phyloP scores from a whole-genome alignment of 768 basidiomycete genomes.

The Panaeolus cyanescens region DNA sequence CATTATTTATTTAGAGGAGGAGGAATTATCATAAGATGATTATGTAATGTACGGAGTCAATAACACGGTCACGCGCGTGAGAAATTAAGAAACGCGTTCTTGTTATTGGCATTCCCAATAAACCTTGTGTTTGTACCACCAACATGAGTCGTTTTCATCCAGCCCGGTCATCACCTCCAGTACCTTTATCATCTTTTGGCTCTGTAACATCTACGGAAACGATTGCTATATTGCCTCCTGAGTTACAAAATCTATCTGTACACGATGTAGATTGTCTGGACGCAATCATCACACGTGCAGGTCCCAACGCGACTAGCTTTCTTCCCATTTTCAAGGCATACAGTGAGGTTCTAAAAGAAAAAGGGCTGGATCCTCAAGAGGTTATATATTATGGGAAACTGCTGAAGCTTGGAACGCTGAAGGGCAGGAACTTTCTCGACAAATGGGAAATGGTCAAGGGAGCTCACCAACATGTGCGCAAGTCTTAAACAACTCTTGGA shows the following conservation, averaged over 20 bases:
- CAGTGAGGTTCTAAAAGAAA: conserved; percentile 73
- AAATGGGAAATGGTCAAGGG: conserved; percentile 78
- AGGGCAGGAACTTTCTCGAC: conserved; percentile 77
- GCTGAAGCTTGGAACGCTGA: conserved; percentile 80
- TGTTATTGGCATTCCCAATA: neutral
- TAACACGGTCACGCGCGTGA: conserved; percentile 25
- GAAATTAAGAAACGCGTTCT: neutral
- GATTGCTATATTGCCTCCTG: conserved; percentile 44
- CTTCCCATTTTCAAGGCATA: conserved; percentile 85
- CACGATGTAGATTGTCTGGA: conserved; percentile 75
- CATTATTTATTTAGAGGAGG: neutral
- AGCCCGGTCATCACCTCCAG: conserved; percentile 48
- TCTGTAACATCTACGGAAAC: conserved; percentile 35
- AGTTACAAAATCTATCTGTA: conserved; percentile 51
- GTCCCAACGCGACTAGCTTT: conserved; percentile 71
- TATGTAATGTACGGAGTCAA: no score
- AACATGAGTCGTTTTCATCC: conserved; percentile 50
- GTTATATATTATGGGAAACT: conserved; percentile 82
- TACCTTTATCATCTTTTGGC: conserved; percentile 26
- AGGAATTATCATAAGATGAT: no score
- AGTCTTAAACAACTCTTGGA: no score
- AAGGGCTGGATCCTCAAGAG: conserved; percentile 78
- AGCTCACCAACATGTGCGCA: neutral
- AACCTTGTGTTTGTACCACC: neutral
- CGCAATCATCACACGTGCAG: conserved; percentile 69